Evolutionary conservation across 2,329 filamentous ascomycete genomes (phyloP), one percentile per base, ranked within the genome.

Genomic region (Penicillium verrucosum): DNA sequence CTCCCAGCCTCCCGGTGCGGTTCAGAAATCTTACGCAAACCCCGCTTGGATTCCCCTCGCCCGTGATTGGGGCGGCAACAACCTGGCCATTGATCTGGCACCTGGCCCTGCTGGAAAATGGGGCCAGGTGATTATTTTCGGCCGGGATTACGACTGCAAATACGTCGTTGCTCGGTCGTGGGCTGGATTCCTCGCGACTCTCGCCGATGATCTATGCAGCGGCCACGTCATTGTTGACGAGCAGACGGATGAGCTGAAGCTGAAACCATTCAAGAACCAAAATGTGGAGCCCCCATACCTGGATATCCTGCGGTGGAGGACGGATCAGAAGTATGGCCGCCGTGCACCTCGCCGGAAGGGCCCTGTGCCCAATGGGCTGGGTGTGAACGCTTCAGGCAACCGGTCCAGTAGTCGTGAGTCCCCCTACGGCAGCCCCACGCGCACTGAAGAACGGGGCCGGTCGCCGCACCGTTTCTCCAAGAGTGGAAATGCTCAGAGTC

Each of bases 11-110:
- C 82, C 90, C 10, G 88, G 89, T 68, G 85, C 91, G 5, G 88
- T 97, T 34, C 92, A 96, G 72, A 96, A 92, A 73, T 89, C 89
- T 0, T 99, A 99, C 70, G 89, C 92, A 2, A 93, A 99, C 74
- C 88, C 92, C 2, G 89, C 87, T 51, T 99, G 94, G 94, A 97
- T 99, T 65, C 93, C 94, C 51, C 80, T 99, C 34, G 93, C 92
- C 57, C 89, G 94, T 65, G 94, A 99, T 74, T 99, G 94, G 94
- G 94, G 94, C 73, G 94, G 94, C 75, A 99, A 99, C 83, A 95
- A 96, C 79, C 82, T 99, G 69, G 93, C 92, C 18, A 85, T 97
- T 45, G 94, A 99, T 74, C 81, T 99, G 57, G 90, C 92, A 7
- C 94, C 94, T 23, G 94, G 94, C 2, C 90, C 93, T 10, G 84